These are phyloP conservation scores for Xylaria intraflava DNA, from an alignment of 495 filamentous ascomycete genomes.

Conservation along the genomic window DNA sequence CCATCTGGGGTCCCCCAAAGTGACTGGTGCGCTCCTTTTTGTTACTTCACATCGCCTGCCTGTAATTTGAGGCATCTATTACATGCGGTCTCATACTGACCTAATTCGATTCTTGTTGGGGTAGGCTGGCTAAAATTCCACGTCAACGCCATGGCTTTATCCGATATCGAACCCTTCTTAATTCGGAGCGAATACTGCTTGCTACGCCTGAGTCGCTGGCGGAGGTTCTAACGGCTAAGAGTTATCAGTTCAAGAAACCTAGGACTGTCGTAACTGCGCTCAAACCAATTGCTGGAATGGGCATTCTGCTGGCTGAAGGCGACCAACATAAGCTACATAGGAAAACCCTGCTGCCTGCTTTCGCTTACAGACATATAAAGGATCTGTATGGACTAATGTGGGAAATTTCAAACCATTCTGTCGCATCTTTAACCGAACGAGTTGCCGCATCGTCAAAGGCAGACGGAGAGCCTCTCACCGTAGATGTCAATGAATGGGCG, in stretches of 20 bases:
- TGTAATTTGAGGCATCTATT: not conserved
- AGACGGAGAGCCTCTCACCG: conserved; percentile 26
- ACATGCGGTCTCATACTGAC: not conserved
- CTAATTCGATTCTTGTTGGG: not conserved
- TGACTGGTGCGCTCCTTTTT: conserved; percentile 37
- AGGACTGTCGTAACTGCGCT: conserved; percentile 41
- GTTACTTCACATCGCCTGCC: not conserved
- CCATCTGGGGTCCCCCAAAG: conserved; percentile 49
- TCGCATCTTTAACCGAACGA: conserved; percentile 23
- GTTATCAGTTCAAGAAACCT: conserved; percentile 66
- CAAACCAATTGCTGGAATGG: conserved; percentile 53
- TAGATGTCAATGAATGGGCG: conserved; percentile 56
- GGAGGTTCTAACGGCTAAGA: conserved; percentile 53
- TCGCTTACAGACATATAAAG: conserved; percentile 68
- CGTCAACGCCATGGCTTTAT: conserved; percentile 66
- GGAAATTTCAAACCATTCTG: conserved; percentile 43
- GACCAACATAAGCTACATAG: conserved; percentile 67
- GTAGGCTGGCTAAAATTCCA: conserved; percentile 54
- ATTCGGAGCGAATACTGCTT: conserved; percentile 55
- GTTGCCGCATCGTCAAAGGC: conserved; percentile 25
- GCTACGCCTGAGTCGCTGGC: conserved; percentile 51
- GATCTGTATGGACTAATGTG: conserved; percentile 70
- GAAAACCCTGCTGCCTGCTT: conserved; percentile 65
- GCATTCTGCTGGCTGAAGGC: conserved; percentile 65
- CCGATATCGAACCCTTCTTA: conserved; percentile 53